A percentile compares a stretch with the other conserved stretches of the same genome.
Evolutionary conservation across 2,329 filamentous ascomycete genomes (phyloP).

Genomic region (Penicillium glabrum): DNA sequence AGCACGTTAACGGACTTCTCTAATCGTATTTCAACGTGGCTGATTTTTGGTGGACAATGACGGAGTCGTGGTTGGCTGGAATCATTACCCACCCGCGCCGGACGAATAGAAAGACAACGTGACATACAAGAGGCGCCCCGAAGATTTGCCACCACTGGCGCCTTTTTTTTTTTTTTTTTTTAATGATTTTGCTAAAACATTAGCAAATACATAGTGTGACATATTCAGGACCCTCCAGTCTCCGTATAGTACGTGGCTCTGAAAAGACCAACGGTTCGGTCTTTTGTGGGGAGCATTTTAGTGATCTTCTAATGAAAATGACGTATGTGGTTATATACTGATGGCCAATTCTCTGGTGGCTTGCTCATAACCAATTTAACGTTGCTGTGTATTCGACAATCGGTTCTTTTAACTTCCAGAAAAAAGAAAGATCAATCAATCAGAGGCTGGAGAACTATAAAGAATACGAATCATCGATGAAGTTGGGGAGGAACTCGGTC

Average conservation of each 20-base stretch:
- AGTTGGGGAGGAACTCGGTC: not conserved
- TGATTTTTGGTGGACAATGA: not conserved
- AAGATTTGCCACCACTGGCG: slow-evolving; percentile 13
- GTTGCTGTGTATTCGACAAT: not conserved
- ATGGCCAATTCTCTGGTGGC: not conserved
- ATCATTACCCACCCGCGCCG: not conserved
- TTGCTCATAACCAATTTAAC: not conserved
- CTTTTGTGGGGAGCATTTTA: not conserved
- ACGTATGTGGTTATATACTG: not conserved
- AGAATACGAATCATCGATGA: too few relatives aligned
- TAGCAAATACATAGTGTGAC: not conserved
- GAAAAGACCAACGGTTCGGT: not conserved
- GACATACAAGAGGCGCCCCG: not conserved
- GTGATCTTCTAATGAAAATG: not conserved
- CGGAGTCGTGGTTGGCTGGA: not conserved
- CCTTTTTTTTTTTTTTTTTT: not conserved
- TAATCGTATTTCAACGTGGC: not conserved
- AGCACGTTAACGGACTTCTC: not conserved
- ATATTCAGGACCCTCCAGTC: not conserved
- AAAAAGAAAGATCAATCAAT: not conserved
- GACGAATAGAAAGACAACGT: slow-evolving; percentile 3
- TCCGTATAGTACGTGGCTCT: not conserved
- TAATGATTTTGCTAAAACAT: not conserved
- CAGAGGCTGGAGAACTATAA: not conserved
- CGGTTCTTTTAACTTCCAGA: not conserved